Base-by-base conservation (phyloP, 1,284 basidiomycete species). In the Ganoderma lingzhi region DNA sequence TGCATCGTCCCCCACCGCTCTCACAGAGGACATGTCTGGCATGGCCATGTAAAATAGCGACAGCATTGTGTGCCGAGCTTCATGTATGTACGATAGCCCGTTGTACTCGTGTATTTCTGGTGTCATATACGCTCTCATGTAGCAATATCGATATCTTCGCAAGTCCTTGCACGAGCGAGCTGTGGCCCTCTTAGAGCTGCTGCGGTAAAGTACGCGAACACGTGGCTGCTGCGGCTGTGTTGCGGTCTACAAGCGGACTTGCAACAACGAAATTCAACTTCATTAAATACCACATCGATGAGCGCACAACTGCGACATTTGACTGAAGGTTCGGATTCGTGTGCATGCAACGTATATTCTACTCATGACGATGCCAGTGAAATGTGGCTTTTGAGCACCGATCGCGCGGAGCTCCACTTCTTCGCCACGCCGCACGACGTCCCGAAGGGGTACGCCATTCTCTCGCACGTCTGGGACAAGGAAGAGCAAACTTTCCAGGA, bases 391-490 rank as follows among this genome's bases (percentile, higher is more conserved):
- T 35, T 66, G n/a, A 53, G 19, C 59, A 61, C 65, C 32, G 53
- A 45, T 23, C 56, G 45, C 23, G 48, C 65, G 15, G 59, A 62
- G 30, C 44, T 62, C 12, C 65, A 55, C 55, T 61, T 28, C 45
- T 61, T 65, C 41, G 42, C 19, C 12, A 19, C 44, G 6, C 65
- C 65, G 4, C 48, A 62, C 32, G 17, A 23, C 23, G 59, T 66
- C 15, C 45, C 23, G 12, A 60, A 37, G 14, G 61, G 61, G 15
- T 66, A 66, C 32, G 53, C 60, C n/a, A 62, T 66, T 23, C 60
- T 66, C 2, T 66, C 65, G 12, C 65, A 66, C 32, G 51, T 62
- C 17, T 66, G 65, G 65, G 51, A 58, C 30, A 48, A 55, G 14
- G 39, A 32, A 14, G 65, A 66, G 32, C 42, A 56, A 30, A 62